A percentile compares a stretch with the other conserved stretches of the same genome.
Evolutionary conservation across 495 filamentous ascomycete genomes (phyloP).

Genomic region (Astrothelium subdiscretum): DNA sequence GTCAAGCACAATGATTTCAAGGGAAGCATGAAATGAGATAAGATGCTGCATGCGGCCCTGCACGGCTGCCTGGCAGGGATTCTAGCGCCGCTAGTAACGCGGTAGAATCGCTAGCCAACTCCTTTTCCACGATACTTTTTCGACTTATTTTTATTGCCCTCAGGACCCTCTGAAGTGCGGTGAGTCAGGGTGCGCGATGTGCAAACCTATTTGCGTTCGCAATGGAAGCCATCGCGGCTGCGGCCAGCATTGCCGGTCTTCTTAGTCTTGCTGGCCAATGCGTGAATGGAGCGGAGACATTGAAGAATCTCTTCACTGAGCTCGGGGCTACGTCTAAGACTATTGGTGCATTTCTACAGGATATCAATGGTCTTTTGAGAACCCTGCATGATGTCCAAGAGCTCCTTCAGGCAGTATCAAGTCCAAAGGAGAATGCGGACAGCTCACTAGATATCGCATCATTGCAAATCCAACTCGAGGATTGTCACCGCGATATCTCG

Average conservation of each 20-base stretch:
- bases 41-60: too few species aligned
- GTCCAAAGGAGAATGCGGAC: not conserved
- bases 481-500: not conserved
- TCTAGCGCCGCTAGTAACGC: too few species aligned
- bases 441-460: not conserved
- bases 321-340: not conserved
- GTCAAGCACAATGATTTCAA: too few species aligned
- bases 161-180: too few species aligned
- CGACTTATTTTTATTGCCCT: too few species aligned
- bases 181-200: too few species aligned
- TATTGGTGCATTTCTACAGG: not conserved
- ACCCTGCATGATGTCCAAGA: not conserved
- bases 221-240: not conserved
- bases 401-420: not conserved
- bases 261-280: not conserved
- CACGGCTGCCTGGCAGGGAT: too few species aligned
- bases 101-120: too few species aligned
- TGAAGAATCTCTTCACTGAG: not conserved
- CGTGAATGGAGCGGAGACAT: not conserved
- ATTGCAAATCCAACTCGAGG: not conserved
- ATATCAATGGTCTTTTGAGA: not conserved
- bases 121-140: too few species aligned
- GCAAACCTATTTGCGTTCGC: too few species aligned
- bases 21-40: too few species aligned
- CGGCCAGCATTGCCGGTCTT: not conserved